Base-by-base conservation (phyloP, 2,329 filamentous ascomycete genomes). In the Beauveria rudraprayagi region DNA sequence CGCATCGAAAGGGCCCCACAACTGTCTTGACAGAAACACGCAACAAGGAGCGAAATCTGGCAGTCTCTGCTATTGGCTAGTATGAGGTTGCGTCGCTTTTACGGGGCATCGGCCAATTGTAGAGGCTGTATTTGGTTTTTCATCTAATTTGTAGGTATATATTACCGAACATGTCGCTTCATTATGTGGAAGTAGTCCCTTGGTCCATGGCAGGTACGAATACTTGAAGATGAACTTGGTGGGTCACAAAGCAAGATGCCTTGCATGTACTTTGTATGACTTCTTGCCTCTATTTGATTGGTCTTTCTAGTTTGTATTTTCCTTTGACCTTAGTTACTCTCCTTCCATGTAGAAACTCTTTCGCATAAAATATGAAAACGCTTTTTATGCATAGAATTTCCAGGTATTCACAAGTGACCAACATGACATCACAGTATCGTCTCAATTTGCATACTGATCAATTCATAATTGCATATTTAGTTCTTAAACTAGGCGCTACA, bases 71-170 rank as follows among this genome's bases (percentile, higher is more conserved):
- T 44, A 19, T 28, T 28, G 14, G 10, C n/a, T 43, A 19, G 41
- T 37, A 37, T 37, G 14, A 19, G 41, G 22, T n/a, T 43, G 30
- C 34, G 34, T 43, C n/a, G 34, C 22, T 47, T 56, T 56, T 46
- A 47, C 28, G 54, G 54, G 43, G 54, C 54, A 47, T 47, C 17
- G 43, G 54, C 54, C 54, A 56, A 56, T 56, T 34, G 54, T 22
- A 46, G 28, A 56, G 22, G 11, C 16, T 37, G 43, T 19, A 56
- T 56, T 56, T 47, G 41, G 14, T 9, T 22, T 10, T 17, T 56
- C 26, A 28, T 47, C 47, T 56, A 34, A 28, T 17, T n/a, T 26
- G 19, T 22, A 22, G 22, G 22, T 10, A 11, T 48, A 9, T 19
- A 16, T 34, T 9, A 22, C 10, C 34, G 11, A 37, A 37, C 11